These are phyloP conservation scores for Tolypocladium inflatum DNA, from an alignment of 2,329 filamentous ascomycete species.

Conservation along the genomic window DNA sequence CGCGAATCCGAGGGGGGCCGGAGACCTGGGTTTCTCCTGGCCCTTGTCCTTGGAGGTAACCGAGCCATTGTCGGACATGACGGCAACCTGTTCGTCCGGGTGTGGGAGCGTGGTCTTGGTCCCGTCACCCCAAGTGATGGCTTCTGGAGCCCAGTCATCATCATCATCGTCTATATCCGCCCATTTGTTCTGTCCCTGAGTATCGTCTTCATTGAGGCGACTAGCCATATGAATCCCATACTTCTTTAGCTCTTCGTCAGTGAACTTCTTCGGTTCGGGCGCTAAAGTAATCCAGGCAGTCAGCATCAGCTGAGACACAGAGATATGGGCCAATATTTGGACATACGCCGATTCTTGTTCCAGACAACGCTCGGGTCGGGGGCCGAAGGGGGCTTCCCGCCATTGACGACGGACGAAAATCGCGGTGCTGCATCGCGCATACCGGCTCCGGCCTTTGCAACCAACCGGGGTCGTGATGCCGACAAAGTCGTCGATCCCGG, in stretches of 20 bases:
- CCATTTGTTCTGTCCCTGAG: constrained; percentile 72
- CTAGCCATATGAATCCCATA: constrained; percentile 80
- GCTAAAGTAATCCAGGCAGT: constrained; percentile 38
- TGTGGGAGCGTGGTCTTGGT: constrained; percentile 70
- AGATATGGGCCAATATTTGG: not conserved
- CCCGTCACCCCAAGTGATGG: constrained; percentile 81
- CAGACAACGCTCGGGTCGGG: constrained; percentile 70
- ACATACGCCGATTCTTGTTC: constrained; percentile 81
- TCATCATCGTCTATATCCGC: constrained; percentile 85
- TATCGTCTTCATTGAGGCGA: constrained; percentile 66
- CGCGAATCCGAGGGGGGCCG: constrained; percentile 24
- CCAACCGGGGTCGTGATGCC: constrained; percentile 57
- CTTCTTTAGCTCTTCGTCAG: constrained; percentile 79
- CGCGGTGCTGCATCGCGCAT: constrained; percentile 42
- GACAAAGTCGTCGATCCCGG: constrained; percentile 36
- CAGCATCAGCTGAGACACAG: not conserved
- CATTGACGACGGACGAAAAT: constrained; percentile 36
- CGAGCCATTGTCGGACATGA: constrained; percentile 16
- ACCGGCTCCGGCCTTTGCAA: constrained; percentile 63
- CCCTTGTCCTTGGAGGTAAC: constrained; percentile 10
- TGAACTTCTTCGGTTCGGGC: constrained; percentile 71
- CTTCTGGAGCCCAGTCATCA: constrained; percentile 77
- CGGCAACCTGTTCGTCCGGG: constrained; percentile 37
- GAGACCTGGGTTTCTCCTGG: constrained; percentile 35
- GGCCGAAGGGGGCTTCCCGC: constrained; percentile 48